phyloP scores from a whole-genome alignment of 2,329 filamentous ascomycete species.

The Aspergillus piperis region DNA sequence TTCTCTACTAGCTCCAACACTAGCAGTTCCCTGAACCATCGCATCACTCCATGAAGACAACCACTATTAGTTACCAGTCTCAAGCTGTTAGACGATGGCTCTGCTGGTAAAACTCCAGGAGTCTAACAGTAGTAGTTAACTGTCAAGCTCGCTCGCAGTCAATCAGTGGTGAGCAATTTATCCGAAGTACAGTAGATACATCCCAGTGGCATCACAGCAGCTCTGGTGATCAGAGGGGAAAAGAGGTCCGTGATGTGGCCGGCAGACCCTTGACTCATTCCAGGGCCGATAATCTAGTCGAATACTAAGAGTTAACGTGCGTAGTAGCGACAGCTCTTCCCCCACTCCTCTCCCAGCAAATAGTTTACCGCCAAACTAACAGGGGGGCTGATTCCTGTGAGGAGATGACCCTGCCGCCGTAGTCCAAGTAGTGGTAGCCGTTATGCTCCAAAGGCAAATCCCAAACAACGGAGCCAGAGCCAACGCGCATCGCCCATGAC shows the following conservation, averaged over 20 bases:
- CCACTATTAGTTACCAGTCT: not conserved
- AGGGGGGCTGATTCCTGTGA: slow-evolving; percentile 9
- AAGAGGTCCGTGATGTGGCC: slow-evolving; percentile 17
- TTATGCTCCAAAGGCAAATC: not conserved
- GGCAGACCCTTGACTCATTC: slow-evolving; percentile 11
- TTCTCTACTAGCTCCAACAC: not conserved
- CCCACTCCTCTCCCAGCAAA: too few species aligned
- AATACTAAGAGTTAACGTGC: not conserved
- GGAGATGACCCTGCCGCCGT: not conserved
- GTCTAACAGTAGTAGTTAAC: not conserved
- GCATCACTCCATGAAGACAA: not conserved
- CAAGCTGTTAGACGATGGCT: not conserved
- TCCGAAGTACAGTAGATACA: not conserved
- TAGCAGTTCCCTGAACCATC: not conserved
- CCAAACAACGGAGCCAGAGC: slow-evolving; percentile 2
- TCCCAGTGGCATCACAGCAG: not conserved
- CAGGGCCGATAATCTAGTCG: not conserved
- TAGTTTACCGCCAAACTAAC: not conserved
- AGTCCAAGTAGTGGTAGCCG: not conserved
- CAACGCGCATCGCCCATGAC: slow-evolving; percentile 2
- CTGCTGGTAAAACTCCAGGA: not conserved
- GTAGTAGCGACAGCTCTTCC: not conserved
- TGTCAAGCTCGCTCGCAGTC: not conserved
- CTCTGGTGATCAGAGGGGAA: slow-evolving; percentile 20
- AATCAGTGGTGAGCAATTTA: not conserved